Evolutionary conservation across 176 grass and related monocot species (phyloP).

Genomic region (Aegilops sharonensis): DNA sequence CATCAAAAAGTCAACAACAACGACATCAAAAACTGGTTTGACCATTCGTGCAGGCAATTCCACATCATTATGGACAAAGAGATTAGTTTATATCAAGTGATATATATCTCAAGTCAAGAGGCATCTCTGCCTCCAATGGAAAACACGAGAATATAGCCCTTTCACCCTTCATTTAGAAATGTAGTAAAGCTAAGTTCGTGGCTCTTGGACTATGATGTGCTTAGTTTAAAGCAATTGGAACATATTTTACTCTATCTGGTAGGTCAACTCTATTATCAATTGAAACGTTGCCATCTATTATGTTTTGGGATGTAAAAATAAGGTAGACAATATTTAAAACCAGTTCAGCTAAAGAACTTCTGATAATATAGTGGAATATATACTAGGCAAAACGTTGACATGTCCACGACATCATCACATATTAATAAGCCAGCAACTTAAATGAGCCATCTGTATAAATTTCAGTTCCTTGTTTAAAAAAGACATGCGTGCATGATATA

Average conservation of each 20-base stretch:
- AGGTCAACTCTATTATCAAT: too few species aligned
- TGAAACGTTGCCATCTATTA: too few species aligned
- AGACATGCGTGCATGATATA: background rate
- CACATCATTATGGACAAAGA: background rate
- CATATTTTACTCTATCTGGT: too few species aligned
- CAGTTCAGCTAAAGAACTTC: background rate
- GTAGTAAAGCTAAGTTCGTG: too few species aligned
- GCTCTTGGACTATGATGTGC: too few species aligned
- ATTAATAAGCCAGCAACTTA: background rate
- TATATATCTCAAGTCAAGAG: background rate
- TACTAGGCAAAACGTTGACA: background rate
- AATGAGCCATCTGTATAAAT: background rate
- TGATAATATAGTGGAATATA: background rate
- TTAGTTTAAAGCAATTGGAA: too few species aligned
- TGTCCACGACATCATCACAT: background rate
- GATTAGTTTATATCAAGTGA: background rate
- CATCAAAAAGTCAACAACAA: background rate
- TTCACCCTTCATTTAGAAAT: background rate
- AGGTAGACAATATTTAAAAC: background rate
- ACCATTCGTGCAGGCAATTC: background rate
- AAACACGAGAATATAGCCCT: background rate
- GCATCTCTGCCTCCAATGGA: background rate
- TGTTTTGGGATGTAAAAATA: background rate
- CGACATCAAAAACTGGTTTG: background rate
- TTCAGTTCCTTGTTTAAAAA: background rate